Conservation (phyloP, 345 rosid genomes). For the Populus deltoides region DNA sequence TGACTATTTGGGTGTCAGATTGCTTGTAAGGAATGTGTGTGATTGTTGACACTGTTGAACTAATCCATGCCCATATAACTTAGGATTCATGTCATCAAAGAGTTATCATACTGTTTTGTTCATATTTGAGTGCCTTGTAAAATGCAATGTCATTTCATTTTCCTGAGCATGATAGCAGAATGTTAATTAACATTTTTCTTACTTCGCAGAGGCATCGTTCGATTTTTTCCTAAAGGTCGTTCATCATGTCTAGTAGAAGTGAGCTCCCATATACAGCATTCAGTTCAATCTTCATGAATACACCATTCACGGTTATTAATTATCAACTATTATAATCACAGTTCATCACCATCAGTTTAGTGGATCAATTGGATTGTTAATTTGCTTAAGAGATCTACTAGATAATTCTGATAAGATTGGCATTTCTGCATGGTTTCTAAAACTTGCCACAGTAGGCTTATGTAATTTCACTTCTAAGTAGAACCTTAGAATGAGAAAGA, state of each 20-base stretch:
- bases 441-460: not conserved
- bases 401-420: not conserved
- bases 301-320: not conserved
- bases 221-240: slow-evolving; percentile 78
- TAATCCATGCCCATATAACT: not conserved
- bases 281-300: not conserved
- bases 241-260: slow-evolving; percentile 74
- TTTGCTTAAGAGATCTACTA: not conserved
- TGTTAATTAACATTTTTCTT: slow-evolving; percentile 16
- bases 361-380: not conserved
- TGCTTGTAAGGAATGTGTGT: not conserved
- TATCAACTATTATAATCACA: not conserved
- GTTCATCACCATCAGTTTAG: not conserved
- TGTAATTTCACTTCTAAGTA: not conserved
- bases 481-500: not conserved
- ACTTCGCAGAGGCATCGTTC: slow-evolving; percentile 67
- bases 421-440: slow-evolving; percentile 2
- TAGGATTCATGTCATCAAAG: not conserved
- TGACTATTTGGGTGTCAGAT: not conserved
- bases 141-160: not conserved
- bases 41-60: not conserved
- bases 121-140: not conserved
- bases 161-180: slow-evolving; percentile 6
- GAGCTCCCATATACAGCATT: slow-evolving; percentile 25
- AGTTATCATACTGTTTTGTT: no score